Percentiles rank a stretch among this genome's conserved stretches.
phyloP scores from a whole-genome alignment of 1,139 yeast genomes.

The Wickerhamiella pararugosa region DNA sequence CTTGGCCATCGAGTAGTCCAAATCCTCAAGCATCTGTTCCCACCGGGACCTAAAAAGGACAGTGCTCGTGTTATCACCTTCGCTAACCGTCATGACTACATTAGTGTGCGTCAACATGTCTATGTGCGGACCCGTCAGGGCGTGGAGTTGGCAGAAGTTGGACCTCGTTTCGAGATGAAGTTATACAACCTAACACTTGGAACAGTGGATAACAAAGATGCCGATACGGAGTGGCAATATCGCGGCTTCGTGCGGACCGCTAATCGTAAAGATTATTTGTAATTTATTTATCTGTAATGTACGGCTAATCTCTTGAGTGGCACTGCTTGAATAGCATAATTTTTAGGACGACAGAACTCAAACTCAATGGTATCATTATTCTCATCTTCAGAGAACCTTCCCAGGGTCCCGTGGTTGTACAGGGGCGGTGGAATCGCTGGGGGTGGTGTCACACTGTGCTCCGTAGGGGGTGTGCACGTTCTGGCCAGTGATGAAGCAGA shows the following conservation, averaged over 20 bases:
- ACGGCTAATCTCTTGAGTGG: background rate
- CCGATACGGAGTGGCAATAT: constrained; percentile 95
- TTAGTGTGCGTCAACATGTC: constrained; percentile 88
- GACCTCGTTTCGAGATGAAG: constrained; percentile 97
- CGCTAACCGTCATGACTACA: constrained; percentile 79
- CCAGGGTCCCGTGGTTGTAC: too few relatives aligned
- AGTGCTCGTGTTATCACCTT: constrained; percentile 81
- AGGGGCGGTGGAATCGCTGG: too few relatives aligned
- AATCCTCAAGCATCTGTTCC: constrained; percentile 75
- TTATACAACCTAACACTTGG: constrained; percentile 79
- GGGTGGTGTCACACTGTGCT: too few relatives aligned
- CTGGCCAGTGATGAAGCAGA: too few relatives aligned
- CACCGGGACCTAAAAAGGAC: constrained; percentile 92
- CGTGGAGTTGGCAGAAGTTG: constrained; percentile 89
- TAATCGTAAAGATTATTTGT: constrained; percentile 76
- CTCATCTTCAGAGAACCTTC: too few relatives aligned
- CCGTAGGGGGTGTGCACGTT: too few relatives aligned
- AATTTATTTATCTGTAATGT: constrained; percentile 8
- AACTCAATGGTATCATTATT: too few relatives aligned
- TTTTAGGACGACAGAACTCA: background rate
- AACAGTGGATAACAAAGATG: constrained; percentile 85
- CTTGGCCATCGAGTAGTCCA: constrained; percentile 75
- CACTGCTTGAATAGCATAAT: background rate
- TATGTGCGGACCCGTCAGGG: constrained; percentile 74
- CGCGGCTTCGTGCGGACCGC: constrained; percentile 91